Evolutionary conservation across 257 asterid species (phyloP).

Genomic region (Gardenia jasminoides): DNA sequence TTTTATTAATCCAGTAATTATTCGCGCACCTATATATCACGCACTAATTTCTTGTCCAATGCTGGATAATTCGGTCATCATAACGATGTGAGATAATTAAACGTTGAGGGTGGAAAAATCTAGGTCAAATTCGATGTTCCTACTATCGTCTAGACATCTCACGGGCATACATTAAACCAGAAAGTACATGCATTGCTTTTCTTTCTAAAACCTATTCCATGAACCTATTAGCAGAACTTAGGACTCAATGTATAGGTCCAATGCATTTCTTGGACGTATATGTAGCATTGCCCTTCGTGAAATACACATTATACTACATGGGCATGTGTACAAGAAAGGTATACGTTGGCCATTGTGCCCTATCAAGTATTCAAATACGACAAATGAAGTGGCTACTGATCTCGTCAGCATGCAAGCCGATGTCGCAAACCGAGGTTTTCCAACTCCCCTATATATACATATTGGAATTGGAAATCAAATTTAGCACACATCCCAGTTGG

Average conservation of each 20-base stretch:
- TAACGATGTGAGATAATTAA: too few species aligned
- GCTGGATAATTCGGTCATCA: too few species aligned
- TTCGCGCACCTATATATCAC: too few species aligned
- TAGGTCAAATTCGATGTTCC: too few species aligned
- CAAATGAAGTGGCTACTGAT: background rate
- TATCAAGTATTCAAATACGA: background rate
- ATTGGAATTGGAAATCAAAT: background rate
- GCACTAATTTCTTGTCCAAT: too few species aligned
- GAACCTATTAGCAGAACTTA: background rate
- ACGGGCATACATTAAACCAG: too few species aligned
- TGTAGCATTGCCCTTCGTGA: background rate
- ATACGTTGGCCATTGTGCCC: background rate
- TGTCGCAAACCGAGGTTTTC: background rate
- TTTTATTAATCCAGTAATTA: too few species aligned
- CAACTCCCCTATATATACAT: background rate
- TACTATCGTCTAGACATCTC: too few species aligned
- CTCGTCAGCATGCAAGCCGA: slow-evolving; percentile 11
- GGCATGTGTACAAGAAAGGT: background rate
- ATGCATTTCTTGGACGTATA: background rate
- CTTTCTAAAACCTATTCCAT: too few species aligned
- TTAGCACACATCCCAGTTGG: background rate
- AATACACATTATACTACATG: background rate
- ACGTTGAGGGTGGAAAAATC: too few species aligned
- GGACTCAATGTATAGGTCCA: background rate
- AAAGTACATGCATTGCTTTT: too few species aligned